Evolutionary conservation across 352 stramenopile genomes (phyloP), one percentile per base, ranked within the genome.

Genomic region (Phytophthora pistaciae): DNA sequence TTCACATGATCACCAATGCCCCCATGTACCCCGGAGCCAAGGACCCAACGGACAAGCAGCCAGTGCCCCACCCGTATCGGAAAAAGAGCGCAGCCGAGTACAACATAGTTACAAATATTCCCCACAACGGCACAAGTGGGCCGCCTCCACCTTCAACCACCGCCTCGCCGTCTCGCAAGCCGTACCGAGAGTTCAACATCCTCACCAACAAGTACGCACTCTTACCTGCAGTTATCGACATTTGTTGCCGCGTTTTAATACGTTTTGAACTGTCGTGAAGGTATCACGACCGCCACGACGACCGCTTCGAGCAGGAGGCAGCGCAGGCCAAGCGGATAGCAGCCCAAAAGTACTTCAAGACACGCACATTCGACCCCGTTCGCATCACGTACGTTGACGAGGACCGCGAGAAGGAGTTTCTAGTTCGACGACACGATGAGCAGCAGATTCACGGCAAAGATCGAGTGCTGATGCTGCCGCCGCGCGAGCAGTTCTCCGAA

Each of bases 151-250:
- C 60, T 40, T 25, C 31, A 36, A 55, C 55, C 40, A 65, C 50
- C 49, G 53, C 58, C 31, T 75, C 68, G 33, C 63, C 73, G 49
- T 78, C 73, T 7, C 71, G 64, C 54, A 80, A 85, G 29, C 70
- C 82, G 14, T 75, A 66, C 18, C 84, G 84, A 5, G 84, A 91
- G 33, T 93, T 92, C 66, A 92, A 87, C 63, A 91, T 93, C 42
- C 78, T 93, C 48, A 90, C 79, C 27, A 93, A 93, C 79, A 89
- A 93, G 80, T 93, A 73, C 56, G 75, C 29, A n/a, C n/a, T n/a
- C n/a, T n/a, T n/a, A n/a, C n/a, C n/a, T n/a, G n/a, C n/a, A n/a
- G n/a, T n/a, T n/a, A n/a, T n/a, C n/a, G n/a, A n/a, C n/a, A n/a
- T n/a, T n/a, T n/a, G n/a, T n/a, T n/a, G n/a, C n/a, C n/a, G n/a